Evolutionary conservation across 1,284 basidiomycete genomes (phyloP).

Genomic region (Puccinia coronata): DNA sequence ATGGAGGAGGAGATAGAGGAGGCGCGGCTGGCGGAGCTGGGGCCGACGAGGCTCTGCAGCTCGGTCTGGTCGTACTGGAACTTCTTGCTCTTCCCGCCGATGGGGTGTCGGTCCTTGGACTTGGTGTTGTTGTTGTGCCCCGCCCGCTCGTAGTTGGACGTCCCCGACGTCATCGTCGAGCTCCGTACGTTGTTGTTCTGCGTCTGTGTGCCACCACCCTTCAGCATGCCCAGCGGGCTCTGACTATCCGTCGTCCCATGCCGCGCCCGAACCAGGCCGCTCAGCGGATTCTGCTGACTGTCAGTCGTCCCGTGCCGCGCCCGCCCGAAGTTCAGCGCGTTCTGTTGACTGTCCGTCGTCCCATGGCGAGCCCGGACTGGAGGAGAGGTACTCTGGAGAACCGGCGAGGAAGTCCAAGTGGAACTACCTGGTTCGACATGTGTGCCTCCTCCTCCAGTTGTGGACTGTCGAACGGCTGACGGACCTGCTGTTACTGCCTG

Average conservation of each 20-base stretch:
- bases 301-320: no score
- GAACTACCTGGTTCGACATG: neutral
- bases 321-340: no score
- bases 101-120: neutral
- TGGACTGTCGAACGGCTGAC: neutral
- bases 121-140: no score
- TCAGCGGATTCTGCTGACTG: no score
- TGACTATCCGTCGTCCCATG: neutral
- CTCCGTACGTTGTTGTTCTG: neutral
- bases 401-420: neutral
- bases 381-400: neutral
- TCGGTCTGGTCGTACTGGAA: constrained; percentile 14
- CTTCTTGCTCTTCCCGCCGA: neutral
- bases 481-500: neutral
- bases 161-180: neutral
- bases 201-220: neutral
- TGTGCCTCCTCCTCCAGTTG: neutral
- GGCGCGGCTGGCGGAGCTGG: neutral
- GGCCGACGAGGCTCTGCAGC: neutral
- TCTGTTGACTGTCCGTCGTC: no score
- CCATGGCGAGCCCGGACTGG: no score
- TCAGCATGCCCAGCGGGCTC: neutral
- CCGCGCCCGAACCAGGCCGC: neutral
- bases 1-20: constrained; percentile 12
- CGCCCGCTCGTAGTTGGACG: neutral